Conservation (phyloP, 768 basidiomycete species). For the Lactarius deliciosus region DNA sequence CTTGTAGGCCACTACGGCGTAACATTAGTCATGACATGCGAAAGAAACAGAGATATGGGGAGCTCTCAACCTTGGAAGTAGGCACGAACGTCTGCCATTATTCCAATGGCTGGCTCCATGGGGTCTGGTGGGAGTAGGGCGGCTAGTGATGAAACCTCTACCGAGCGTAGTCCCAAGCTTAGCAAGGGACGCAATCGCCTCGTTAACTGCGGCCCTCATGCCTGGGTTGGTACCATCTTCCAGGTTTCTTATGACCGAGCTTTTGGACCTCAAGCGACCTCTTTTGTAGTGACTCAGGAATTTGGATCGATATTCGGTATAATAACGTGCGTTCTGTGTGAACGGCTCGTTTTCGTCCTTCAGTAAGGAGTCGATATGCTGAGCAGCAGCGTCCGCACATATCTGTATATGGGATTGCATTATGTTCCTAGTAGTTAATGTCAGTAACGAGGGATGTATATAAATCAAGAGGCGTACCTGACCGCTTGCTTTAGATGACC, state of each 20-base stretch:
- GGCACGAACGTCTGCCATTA: conserved; percentile 73
- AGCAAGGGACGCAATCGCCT: conserved; percentile 31
- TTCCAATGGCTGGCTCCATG: conserved; percentile 51
- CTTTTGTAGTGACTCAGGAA: conserved; percentile 39
- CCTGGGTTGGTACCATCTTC: background rate
- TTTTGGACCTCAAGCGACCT: conserved; percentile 20
- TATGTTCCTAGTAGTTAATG: conserved; percentile 14
- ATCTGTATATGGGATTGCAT: conserved; percentile 17
- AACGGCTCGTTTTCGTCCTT: conserved; percentile 8
- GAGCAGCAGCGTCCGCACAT: conserved; percentile 3
- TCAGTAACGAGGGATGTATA: background rate
- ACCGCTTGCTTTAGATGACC: conserved; percentile 54
- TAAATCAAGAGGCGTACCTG: conserved; percentile 33
- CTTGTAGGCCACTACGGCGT: conserved; percentile 47
- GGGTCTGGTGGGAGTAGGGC: conserved; percentile 52
- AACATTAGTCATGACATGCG: conserved; percentile 9
- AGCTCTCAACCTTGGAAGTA: conserved; percentile 66
- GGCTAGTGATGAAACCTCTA: conserved; percentile 45
- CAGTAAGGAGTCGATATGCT: conserved; percentile 20
- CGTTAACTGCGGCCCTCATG: background rate
- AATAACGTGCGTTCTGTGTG: conserved; percentile 8
- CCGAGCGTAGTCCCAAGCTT: conserved; percentile 42
- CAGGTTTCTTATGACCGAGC: conserved; percentile 3
- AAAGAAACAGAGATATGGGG: conserved; percentile 23
- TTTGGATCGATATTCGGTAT: conserved; percentile 15